Conservation (phyloP, 805 yeast species). For the Candida namnaoensis region DNA sequence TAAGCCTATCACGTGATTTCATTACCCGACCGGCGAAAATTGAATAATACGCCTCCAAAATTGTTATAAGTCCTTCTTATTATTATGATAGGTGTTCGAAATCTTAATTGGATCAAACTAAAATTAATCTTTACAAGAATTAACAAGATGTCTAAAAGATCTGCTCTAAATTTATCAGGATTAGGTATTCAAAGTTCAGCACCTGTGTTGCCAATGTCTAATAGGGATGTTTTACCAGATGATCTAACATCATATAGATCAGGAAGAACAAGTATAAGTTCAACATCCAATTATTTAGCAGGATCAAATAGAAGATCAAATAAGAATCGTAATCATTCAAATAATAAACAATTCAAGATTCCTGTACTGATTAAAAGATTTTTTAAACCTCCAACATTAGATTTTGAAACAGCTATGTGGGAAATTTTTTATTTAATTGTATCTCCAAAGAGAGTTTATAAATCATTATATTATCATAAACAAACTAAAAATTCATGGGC, state of each 20-base stretch:
- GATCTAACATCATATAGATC: conserved; percentile 16
- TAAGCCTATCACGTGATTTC: too few relatives aligned
- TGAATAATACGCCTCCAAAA: too few relatives aligned
- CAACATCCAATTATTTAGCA: not conserved
- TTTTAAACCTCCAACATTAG: conserved; percentile 71
- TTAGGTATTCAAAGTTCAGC: not conserved
- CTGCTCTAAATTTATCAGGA: not conserved
- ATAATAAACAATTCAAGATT: conserved; percentile 12
- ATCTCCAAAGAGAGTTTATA: conserved; percentile 75
- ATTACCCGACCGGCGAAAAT: too few relatives aligned
- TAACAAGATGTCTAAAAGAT: not conserved
- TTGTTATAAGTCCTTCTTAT: too few relatives aligned
- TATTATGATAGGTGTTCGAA: too few relatives aligned
- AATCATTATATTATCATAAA: conserved; percentile 72
- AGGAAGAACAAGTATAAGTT: conserved; percentile 7
- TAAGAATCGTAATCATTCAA: not conserved
- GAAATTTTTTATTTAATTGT: conserved; percentile 69
- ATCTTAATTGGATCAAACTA: too few relatives aligned
- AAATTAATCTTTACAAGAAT: too few relatives aligned
- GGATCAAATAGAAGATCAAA: not conserved
- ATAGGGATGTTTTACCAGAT: conserved; percentile 10
- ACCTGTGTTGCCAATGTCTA: conserved; percentile 9
- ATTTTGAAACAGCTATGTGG: conserved; percentile 91
- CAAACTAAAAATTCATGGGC: conserved; percentile 78
- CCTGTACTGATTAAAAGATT: conserved; percentile 34